Base-by-base conservation (phyloP, 1,284 basidiomycete species). In the Testicularia cyperi region DNA sequence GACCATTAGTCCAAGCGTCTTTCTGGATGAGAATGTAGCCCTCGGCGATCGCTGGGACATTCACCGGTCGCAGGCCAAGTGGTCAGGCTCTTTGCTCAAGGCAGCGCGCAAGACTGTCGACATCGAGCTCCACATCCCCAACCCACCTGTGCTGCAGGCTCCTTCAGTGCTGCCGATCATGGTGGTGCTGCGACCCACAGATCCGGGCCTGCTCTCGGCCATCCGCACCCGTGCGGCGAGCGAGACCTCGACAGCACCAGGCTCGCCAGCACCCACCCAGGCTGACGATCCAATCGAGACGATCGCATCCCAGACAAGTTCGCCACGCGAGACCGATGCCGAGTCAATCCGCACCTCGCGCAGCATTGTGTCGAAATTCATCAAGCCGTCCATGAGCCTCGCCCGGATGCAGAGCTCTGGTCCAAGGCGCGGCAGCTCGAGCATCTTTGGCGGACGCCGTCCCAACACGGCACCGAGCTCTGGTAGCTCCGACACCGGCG, bases 131-230 rank as follows among this genome's bases (percentile, higher is more conserved):
- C 63, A 66, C 36, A 27, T 64, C 10, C 61, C 60, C 16, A 46
- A 39, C 20, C 60, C 57, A 14, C 51, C 55, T 14, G 47, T 56
- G 14, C 32, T 72, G 15, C 68, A 70, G 14, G 57, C 70, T 15
- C 70, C 70, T 13, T 65, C 62, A 6, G 56, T 57, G 25, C 44
- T 72, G 2, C 70, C 70, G n/a, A 37, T 72, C 29, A 53, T 72
- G 47, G 31, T 72, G 19, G 52, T 72, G 25, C 43, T 72, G 15
- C 51, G 70, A 24, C 70, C 70, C 2, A 37, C 35, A n/a, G 70
- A 72, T 39, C 60, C 68, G 10, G 26, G 44, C n/a, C 41, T 72
- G 39, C 49, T 72, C 9, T 56, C 53, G 24, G 31, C 43, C 33
- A 42, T 63, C 19, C 45, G 39, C 15, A 49, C 45, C 23, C 32